Evolutionary conservation across 2,329 filamentous ascomycete species (phyloP).

Genomic region (Xylaria sp.): DNA sequence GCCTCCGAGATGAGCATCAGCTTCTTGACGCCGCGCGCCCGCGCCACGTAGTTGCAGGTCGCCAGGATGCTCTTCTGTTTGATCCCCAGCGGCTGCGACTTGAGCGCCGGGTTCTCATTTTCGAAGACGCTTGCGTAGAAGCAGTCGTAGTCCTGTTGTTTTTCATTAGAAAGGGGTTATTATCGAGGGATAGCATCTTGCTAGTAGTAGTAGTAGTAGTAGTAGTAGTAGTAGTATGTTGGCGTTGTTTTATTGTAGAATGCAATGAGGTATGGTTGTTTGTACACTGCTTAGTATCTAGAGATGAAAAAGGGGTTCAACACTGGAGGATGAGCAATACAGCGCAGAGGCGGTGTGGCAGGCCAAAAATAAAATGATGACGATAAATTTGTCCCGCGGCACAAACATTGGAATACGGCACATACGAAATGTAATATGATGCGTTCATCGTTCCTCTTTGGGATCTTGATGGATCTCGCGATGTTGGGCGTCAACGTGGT

Average conservation of each 20-base stretch:
- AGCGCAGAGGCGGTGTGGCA: background rate
- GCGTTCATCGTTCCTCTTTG: constrained; percentile 68
- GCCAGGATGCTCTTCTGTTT: constrained; percentile 94
- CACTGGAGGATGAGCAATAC: constrained; percentile 7
- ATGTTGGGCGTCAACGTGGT: constrained; percentile 41
- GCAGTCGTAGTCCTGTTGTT: constrained; percentile 78
- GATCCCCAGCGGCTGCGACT: constrained; percentile 79
- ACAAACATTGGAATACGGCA: constrained; percentile 19
- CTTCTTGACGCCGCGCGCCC: constrained; percentile 78
- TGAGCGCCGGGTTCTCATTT: constrained; percentile 79
- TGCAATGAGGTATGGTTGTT: background rate
- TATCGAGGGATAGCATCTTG: background rate
- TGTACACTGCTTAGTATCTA: background rate
- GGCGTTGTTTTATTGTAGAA: background rate
- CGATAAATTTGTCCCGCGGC: background rate
- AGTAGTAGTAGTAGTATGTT: too few species aligned
- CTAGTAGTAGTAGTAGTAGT: too few species aligned
- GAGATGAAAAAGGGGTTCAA: background rate
- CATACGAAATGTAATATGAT: constrained; percentile 85
- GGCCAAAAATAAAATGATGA: constrained; percentile 3
- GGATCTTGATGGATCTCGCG: constrained; percentile 39
- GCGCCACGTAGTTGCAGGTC: constrained; percentile 93
- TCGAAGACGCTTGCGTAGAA: constrained; percentile 96
- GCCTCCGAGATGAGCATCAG: constrained; percentile 88
- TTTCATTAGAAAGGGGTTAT: background rate